Percentiles rank a stretch among this genome's conserved stretches.
phyloP scores from a whole-genome alignment of 148 eudicot genomes.

The Rheum nobile region DNA sequence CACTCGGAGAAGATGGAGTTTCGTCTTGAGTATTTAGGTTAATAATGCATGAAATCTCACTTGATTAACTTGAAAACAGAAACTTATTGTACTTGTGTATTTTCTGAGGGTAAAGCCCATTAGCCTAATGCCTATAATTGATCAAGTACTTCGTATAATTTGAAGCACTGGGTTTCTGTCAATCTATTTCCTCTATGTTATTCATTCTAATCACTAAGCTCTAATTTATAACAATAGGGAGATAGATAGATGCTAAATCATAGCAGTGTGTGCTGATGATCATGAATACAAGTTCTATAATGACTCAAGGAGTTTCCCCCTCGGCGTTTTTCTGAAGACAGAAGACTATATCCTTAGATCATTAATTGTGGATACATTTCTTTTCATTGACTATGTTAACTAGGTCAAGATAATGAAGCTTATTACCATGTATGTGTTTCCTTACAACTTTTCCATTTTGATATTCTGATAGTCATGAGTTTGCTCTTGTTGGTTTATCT shows the following conservation, averaged over 20 bases:
- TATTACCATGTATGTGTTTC: too few relatives aligned
- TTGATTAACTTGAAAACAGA: constrained; percentile 22
- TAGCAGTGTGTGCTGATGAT: constrained; percentile 51
- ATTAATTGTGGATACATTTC: neutral
- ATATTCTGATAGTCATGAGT: too few relatives aligned
- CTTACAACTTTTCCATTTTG: too few relatives aligned
- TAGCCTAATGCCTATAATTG: constrained; percentile 78
- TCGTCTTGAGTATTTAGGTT: neutral
- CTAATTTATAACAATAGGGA: constrained; percentile 17
- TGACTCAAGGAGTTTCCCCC: constrained; percentile 47
- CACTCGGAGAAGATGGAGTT: too few relatives aligned
- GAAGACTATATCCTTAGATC: constrained; percentile 40
- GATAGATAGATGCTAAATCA: constrained; percentile 40
- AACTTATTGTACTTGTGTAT: constrained; percentile 65
- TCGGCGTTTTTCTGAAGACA: constrained; percentile 33
- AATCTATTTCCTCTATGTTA: neutral
- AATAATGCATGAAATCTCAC: neutral
- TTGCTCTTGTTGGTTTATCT: too few relatives aligned
- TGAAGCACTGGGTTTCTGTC: neutral
- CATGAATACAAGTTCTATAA: constrained; percentile 37
- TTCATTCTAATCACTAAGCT: neutral
- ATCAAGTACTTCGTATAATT: constrained; percentile 31
- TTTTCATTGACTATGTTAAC: too few relatives aligned
- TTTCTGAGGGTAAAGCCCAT: constrained; percentile 60
- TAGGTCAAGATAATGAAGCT: too few relatives aligned